Conservation (phyloP, 257 asterid species). For the Nicotiana obtusifolia region DNA sequence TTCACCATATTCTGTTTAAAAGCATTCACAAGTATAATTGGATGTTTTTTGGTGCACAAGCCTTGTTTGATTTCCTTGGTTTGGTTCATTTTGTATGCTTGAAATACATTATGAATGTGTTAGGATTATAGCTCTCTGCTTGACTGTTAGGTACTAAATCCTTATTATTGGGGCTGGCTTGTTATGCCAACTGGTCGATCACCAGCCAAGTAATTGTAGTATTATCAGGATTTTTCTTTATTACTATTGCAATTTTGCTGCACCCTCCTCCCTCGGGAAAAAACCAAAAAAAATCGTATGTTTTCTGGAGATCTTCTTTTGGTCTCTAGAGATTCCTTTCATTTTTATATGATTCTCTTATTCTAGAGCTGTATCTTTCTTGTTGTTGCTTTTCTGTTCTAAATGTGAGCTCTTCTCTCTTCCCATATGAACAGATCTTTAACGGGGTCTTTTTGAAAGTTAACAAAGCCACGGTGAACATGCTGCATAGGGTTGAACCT, state of each 20-base stretch:
- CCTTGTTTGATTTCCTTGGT: not conserved
- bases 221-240: not conserved
- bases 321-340: not conserved
- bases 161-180: not conserved
- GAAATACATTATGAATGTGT: not conserved
- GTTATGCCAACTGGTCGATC: not conserved
- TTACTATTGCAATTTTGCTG: not conserved
- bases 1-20: not conserved
- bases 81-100: not conserved
- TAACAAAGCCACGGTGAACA: constrained; percentile 51
- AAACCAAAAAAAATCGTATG: not conserved
- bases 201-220: not conserved
- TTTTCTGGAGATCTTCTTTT: not conserved
- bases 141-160: not conserved
- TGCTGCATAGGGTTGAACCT: constrained; percentile 59
- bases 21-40: not conserved
- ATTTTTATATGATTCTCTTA: not conserved
- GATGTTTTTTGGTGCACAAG: not conserved
- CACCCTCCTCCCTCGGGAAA: not conserved
- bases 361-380: not conserved
- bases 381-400: not conserved
- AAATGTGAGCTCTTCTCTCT: not conserved
- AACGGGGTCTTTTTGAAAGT: constrained; percentile 60
- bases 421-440: constrained; percentile 31
- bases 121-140: not conserved